Percentiles rank a stretch among this genome's conserved stretches.
Conservation (phyloP, 1,284 basidiomycete species). For the Pseudozyma flocculosa region DNA sequence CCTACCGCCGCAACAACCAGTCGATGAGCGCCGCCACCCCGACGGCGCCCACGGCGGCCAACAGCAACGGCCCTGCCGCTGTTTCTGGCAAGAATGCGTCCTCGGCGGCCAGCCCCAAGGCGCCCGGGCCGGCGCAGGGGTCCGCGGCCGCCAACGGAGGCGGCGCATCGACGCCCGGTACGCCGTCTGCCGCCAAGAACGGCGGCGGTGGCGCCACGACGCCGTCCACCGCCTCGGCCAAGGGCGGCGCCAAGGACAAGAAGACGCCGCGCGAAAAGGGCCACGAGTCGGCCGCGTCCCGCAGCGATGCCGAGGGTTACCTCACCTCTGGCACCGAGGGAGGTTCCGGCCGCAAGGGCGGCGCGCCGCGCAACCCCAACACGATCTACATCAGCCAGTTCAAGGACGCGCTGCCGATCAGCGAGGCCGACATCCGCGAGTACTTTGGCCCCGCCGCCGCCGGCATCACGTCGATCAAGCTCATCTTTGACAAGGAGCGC, state of each 20-base stretch:
- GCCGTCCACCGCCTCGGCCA: slow-evolving; percentile 7
- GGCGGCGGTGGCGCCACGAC: slow-evolving; percentile 2
- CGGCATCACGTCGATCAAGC: slow-evolving; percentile 34
- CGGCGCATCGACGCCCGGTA: slow-evolving; percentile 4
- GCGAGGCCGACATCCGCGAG: slow-evolving; percentile 35
- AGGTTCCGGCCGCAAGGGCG: slow-evolving; percentile 11
- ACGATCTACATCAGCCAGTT: slow-evolving; percentile 44
- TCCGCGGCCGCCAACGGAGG: neutral
- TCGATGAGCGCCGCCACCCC: slow-evolving; percentile 29
- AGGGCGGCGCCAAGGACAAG: slow-evolving; percentile 13
- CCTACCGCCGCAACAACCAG: slow-evolving; percentile 69
- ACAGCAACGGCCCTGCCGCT: neutral
- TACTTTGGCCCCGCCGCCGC: slow-evolving; percentile 47
- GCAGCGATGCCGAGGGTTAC: slow-evolving; percentile 26
- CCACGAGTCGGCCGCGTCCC: slow-evolving; percentile 30
- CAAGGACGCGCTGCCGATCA: slow-evolving; percentile 42
- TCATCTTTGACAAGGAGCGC: slow-evolving; percentile 29
- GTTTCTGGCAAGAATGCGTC: slow-evolving; percentile 1
- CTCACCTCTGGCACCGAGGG: slow-evolving; percentile 23
- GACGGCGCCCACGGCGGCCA: slow-evolving; percentile 6
- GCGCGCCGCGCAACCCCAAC: slow-evolving; percentile 22
- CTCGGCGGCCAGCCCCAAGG: slow-evolving; percentile 4
- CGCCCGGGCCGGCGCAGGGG: slow-evolving; percentile 4
- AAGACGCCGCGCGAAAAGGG: slow-evolving; percentile 24
- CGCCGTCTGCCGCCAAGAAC: neutral